Conservation (phyloP, 2,329 filamentous ascomycete genomes). For the Colletotrichum sojae region DNA sequence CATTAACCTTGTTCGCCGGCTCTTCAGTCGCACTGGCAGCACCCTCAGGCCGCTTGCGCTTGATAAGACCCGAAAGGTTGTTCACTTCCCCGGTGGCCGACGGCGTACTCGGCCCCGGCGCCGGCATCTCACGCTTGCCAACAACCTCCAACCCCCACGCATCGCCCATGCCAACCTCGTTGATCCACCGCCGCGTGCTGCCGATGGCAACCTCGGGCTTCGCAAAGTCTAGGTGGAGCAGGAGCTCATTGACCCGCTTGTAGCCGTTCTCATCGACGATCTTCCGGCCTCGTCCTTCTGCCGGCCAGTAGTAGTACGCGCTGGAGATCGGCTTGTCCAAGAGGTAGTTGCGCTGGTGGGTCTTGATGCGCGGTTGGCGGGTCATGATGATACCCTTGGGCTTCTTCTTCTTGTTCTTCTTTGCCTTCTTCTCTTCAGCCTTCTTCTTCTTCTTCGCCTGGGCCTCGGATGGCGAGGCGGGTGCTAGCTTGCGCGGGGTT, state of each 20-base stretch:
- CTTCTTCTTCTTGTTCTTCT: conserved; percentile 64
- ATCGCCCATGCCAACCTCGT: conserved; percentile 71
- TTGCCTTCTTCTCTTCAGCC: conserved; percentile 46
- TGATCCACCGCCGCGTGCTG: conserved; percentile 79
- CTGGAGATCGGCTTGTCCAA: conserved; percentile 66
- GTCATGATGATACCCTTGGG: conserved; percentile 73
- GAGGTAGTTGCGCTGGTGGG: conserved; percentile 64
- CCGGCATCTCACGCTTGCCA: conserved; percentile 56
- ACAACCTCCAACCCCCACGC: conserved; percentile 67
- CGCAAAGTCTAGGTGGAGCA: conserved; percentile 82
- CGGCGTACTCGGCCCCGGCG: conserved; percentile 22
- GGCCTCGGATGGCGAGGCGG: conserved; percentile 21
- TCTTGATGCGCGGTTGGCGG: conserved; percentile 77
- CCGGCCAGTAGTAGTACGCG: conserved; percentile 77
- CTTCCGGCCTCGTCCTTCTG: conserved; percentile 72
- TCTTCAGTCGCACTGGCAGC: conserved; percentile 32
- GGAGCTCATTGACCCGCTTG: conserved; percentile 76
- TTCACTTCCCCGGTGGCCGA: conserved; percentile 53
- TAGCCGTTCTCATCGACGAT: conserved; percentile 76
- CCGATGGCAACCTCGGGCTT: conserved; percentile 72
- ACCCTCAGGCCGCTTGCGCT: conserved; percentile 57
- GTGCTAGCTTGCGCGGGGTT: conserved; percentile 52
- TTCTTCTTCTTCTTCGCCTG: conserved; percentile 50
- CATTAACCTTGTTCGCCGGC: conserved; percentile 54
- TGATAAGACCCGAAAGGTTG: conserved; percentile 65